phyloP scores from a whole-genome alignment of 2,329 filamentous ascomycete species.

The Scedosporium apiospermum region DNA sequence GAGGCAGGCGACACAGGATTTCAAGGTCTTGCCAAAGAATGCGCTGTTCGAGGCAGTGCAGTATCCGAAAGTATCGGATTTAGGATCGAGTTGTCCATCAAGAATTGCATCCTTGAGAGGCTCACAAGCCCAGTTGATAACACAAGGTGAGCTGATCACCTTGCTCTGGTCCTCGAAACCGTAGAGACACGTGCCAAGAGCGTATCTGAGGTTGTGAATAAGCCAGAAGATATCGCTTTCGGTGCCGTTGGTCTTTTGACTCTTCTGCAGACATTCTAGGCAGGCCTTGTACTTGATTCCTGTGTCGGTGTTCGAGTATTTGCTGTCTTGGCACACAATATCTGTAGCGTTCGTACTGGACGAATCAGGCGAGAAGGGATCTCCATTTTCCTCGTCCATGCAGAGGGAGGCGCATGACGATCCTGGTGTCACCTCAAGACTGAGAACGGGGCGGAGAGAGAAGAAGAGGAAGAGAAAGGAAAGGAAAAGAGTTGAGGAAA shows the following conservation, averaged over 20 bases:
- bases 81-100: constrained; percentile 18
- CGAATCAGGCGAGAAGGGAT: constrained; percentile 21
- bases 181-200: constrained; percentile 37
- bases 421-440: constrained; percentile 38
- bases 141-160: constrained; percentile 30
- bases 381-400: constrained; percentile 24
- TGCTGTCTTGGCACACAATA: constrained; percentile 33
- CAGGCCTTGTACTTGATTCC: constrained; percentile 40
- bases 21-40: constrained; percentile 21
- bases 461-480: not conserved
- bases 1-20: constrained; percentile 33
- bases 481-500: not conserved
- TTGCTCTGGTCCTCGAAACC: constrained; percentile 18
- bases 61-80: constrained; percentile 25
- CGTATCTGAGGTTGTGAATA: constrained; percentile 40
- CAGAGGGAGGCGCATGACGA: constrained; percentile 41
- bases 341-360: constrained; percentile 36
- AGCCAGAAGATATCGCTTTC: constrained; percentile 36
- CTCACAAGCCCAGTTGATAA: constrained; percentile 29
- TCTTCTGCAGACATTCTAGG: constrained; percentile 35
- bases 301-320: constrained; percentile 23
- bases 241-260: constrained; percentile 25
- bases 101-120: constrained; percentile 28
- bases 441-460: not conserved
- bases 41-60: constrained; percentile 27